Evolutionary conservation across 768 basidiomycete species (phyloP).

Genomic region (Kwoniella heveanensis): DNA sequence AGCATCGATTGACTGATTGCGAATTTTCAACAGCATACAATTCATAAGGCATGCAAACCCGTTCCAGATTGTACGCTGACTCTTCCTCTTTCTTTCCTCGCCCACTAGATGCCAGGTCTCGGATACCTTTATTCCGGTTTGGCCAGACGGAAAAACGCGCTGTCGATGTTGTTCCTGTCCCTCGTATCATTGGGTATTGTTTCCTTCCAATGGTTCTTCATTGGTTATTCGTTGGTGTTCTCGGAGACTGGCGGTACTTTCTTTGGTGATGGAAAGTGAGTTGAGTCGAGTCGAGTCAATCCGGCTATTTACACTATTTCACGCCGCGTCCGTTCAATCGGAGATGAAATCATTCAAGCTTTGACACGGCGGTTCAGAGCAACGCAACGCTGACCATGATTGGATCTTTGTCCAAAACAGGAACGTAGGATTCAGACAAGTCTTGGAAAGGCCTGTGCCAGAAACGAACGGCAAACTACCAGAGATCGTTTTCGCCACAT

Average conservation of each 20-base stretch:
- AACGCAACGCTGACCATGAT: too few relatives aligned
- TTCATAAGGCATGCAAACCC: too few relatives aligned
- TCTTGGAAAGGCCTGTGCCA: slow-evolving; percentile 52
- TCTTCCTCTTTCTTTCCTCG: not conserved
- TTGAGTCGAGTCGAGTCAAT: not conserved
- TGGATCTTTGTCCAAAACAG: slow-evolving; percentile 6
- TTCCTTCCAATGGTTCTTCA: slow-evolving; percentile 58
- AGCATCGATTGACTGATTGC: too few relatives aligned
- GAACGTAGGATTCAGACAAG: slow-evolving; percentile 53
- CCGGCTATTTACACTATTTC: too few relatives aligned
- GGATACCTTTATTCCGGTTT: slow-evolving; percentile 74
- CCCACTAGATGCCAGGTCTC: slow-evolving; percentile 50
- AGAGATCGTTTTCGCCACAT: slow-evolving; percentile 52
- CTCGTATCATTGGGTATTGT: slow-evolving; percentile 70
- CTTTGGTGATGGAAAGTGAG: slow-evolving; percentile 52
- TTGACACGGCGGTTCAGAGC: too few relatives aligned
- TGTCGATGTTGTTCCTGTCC: slow-evolving; percentile 81
- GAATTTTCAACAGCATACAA: too few relatives aligned
- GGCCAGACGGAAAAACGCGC: slow-evolving; percentile 86
- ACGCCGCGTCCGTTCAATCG: too few relatives aligned
- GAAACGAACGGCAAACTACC: slow-evolving; percentile 56
- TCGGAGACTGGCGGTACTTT: slow-evolving; percentile 53
- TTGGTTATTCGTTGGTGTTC: slow-evolving; percentile 54
- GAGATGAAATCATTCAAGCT: too few relatives aligned
- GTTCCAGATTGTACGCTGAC: not conserved